phyloP scores from a whole-genome alignment of 2,329 filamentous ascomycete species.

The Aureobasidium musti region DNA sequence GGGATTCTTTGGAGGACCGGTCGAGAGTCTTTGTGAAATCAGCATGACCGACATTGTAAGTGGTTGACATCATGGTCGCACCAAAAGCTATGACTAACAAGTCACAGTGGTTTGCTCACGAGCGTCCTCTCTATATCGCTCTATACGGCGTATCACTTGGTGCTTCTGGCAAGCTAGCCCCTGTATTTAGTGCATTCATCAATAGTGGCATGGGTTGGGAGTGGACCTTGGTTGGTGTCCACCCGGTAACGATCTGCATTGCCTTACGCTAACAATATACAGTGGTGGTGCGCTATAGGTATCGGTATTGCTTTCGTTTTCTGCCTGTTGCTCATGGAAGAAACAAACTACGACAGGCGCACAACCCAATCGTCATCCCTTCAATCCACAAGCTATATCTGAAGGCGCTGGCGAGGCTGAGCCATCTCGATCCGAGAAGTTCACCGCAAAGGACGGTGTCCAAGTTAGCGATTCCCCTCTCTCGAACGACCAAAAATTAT shows the following conservation, averaged over 20 bases:
- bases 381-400: background rate
- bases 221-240: conserved; percentile 46
- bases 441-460: background rate
- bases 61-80: background rate
- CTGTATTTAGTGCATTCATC: conserved; percentile 55
- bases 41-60: conserved; percentile 34
- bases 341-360: conserved; percentile 54
- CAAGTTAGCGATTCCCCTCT: background rate
- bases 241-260: background rate
- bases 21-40: conserved; percentile 35
- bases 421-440: background rate
- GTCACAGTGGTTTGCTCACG: conserved; percentile 37
- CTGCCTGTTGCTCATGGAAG: conserved; percentile 61
- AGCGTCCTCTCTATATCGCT: conserved; percentile 37
- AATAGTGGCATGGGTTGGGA: conserved; percentile 53
- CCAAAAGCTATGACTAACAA: background rate
- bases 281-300: conserved; percentile 59
- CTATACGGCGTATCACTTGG: conserved; percentile 35
- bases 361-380: background rate
- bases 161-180: conserved; percentile 34
- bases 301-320: conserved; percentile 52
- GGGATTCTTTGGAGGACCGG: conserved; percentile 35
- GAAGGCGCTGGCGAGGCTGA: background rate
- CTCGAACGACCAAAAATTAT: background rate
- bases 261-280: background rate